Percentiles rank a stretch among this genome's conserved stretches.
phyloP scores from a whole-genome alignment of 2,329 filamentous ascomycete species.

The Plectosphaerella sp. region DNA sequence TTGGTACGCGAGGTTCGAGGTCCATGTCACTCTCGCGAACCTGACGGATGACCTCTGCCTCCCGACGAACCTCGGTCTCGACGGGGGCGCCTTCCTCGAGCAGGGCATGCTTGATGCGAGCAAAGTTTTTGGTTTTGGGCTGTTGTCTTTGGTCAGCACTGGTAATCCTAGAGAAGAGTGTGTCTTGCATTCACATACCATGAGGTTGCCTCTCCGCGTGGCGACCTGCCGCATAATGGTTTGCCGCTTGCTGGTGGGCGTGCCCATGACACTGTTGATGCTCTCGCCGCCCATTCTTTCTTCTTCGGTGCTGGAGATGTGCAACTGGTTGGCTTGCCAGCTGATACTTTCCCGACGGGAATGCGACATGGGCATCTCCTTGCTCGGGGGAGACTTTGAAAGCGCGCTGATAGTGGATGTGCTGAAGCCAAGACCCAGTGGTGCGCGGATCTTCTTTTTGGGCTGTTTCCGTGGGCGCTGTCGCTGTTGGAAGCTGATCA shows the following conservation, averaged over 20 bases:
- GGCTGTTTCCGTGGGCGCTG: slow-evolving; percentile 67
- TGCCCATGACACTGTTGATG: slow-evolving; percentile 29
- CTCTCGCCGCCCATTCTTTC: slow-evolving; percentile 65
- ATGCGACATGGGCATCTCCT: slow-evolving; percentile 32
- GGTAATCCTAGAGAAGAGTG: neutral
- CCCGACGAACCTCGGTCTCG: slow-evolving; percentile 82
- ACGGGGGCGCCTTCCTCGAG: slow-evolving; percentile 83
- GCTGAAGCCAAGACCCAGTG: slow-evolving; percentile 47
- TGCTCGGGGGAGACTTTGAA: slow-evolving; percentile 70
- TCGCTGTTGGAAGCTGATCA: slow-evolving; percentile 80
- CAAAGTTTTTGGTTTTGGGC: slow-evolving; percentile 96
- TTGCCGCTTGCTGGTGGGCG: slow-evolving; percentile 26
- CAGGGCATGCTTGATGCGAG: slow-evolving; percentile 83
- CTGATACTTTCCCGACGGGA: slow-evolving; percentile 83
- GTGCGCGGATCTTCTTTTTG: slow-evolving; percentile 48
- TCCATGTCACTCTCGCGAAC: slow-evolving; percentile 84
- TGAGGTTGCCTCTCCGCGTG: slow-evolving; percentile 79
- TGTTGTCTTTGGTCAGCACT: slow-evolving; percentile 32
- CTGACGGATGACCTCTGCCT: slow-evolving; percentile 93
- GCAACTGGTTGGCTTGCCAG: slow-evolving; percentile 82
- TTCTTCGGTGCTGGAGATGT: slow-evolving; percentile 68
- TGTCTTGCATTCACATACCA: slow-evolving; percentile 52
- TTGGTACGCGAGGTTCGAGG: slow-evolving; percentile 43
- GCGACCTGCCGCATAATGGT: slow-evolving; percentile 80
- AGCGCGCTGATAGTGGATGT: slow-evolving; percentile 32